Evolutionary conservation across 1,284 basidiomycete genomes (phyloP).

Genomic region (Naganishia cerealis): DNA sequence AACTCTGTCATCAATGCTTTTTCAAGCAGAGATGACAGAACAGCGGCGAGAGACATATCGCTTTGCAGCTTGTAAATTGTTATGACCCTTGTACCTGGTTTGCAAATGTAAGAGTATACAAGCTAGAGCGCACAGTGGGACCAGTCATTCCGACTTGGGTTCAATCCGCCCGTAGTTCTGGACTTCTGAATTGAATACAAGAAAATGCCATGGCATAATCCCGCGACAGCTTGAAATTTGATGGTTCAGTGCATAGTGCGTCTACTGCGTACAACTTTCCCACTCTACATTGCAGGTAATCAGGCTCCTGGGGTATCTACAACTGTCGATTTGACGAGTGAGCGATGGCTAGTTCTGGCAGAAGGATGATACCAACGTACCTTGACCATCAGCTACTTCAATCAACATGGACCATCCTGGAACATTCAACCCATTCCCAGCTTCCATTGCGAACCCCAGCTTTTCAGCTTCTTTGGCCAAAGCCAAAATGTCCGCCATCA

Average conservation of each 20-base stretch:
- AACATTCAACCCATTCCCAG: constrained; percentile 52
- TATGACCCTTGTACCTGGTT: too few relatives aligned
- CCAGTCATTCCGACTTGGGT: too few relatives aligned
- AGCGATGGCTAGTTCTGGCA: background rate
- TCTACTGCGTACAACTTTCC: background rate
- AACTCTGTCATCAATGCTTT: constrained; percentile 38
- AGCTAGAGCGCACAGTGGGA: too few relatives aligned
- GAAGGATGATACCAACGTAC: background rate
- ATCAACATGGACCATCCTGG: constrained; percentile 49
- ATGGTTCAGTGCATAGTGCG: too few relatives aligned
- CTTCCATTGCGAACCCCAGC: constrained; percentile 64
- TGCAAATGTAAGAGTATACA: too few relatives aligned
- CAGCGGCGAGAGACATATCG: background rate
- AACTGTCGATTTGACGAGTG: background rate
- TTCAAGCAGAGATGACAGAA: constrained; percentile 11
- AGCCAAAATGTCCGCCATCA: constrained; percentile 79
- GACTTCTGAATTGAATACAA: too few relatives aligned
- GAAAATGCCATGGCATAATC: too few relatives aligned
- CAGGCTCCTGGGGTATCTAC: background rate
- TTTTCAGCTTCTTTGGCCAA: constrained; percentile 72
- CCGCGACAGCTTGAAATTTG: too few relatives aligned
- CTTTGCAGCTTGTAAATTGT: background rate
- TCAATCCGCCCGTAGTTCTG: too few relatives aligned
- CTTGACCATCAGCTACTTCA: constrained; percentile 41
- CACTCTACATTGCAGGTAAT: background rate